Evolutionary conservation across 2,329 filamentous ascomycete species (phyloP).

Genomic region (Hymenoscyphus fraxineus): DNA sequence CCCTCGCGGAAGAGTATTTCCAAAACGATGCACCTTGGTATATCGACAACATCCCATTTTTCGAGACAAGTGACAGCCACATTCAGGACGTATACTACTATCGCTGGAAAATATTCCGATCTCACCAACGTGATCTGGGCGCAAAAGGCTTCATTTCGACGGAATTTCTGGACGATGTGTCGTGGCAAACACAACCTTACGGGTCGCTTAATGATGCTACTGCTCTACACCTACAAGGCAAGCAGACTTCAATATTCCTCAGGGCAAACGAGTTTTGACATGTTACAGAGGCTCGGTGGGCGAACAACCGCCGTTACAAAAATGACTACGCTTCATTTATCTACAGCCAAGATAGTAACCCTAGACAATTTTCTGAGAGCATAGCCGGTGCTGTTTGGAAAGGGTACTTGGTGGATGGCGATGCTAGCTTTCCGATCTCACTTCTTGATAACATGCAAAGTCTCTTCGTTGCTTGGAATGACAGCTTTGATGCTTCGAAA

Average conservation of each 20-base stretch:
- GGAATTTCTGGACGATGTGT: neutral
- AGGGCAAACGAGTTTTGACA: neutral
- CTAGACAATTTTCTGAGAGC: neutral
- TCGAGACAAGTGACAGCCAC: neutral
- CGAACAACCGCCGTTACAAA: neutral
- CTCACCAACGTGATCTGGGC: neutral
- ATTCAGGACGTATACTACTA: neutral
- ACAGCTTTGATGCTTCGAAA: slow-evolving; percentile 1
- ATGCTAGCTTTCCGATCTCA: neutral
- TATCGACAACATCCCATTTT: neutral
- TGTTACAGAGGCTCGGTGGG: neutral
- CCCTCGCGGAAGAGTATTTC: neutral
- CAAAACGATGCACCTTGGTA: neutral
- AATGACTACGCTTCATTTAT: neutral
- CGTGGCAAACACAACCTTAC: slow-evolving; percentile 1
- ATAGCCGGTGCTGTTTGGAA: neutral
- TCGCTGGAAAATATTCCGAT: neutral
- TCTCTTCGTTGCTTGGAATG: neutral
- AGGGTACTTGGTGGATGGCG: neutral
- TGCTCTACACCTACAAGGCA: neutral
- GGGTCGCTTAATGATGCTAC: neutral
- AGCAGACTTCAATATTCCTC: neutral
- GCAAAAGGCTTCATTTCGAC: neutral
- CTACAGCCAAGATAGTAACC: neutral
- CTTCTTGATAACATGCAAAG: neutral